Evolutionary conservation across 2,329 filamentous ascomycete genomes (phyloP), one percentile per base, ranked within the genome.

Genomic region (Hortaea werneckii): DNA sequence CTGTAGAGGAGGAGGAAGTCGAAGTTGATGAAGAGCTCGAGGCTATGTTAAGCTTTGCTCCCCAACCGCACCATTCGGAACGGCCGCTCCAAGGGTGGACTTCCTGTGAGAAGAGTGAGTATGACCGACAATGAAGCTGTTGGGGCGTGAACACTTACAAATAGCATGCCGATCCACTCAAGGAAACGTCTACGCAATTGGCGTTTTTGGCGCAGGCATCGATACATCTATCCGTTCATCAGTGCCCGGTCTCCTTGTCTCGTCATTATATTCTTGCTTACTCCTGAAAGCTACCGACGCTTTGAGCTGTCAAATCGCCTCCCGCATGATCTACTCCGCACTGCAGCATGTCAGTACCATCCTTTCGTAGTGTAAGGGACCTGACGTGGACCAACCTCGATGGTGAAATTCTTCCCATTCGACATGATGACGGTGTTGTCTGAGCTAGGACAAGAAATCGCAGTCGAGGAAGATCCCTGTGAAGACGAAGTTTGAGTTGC

Each of bases 101-200:
- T 62, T 61, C 45, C 32, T 35, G n/a, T 9, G 4, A 20, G 20
- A 20, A 20, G 20, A 20, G 20, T 20, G 20, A 20, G 20, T 20
- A 20, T 20, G 20, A 20, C 20, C 20, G 20, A 20, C 20, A 2
- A 20, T 20, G 20, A 20, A 20, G 20, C 20, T 20, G 2, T 20
- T 20, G 2, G 20, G 20, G 20, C 20, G 20, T 20, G 20, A 20
- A 20, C n/a, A n/a, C 32, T 35, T 35, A 35, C 32, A 62, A 47
- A 45, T 62, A 61, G 43, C 54, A 58, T n/a, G 58, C 59, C 12
- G 49, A 40, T 1, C 60, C 62, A 7, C 59, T 58, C 6, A 61
- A 48, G 7, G 54, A 55, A 27, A 64, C 57, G 34, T 64, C 58
- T 9, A 64, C 55, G 49, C 63, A 65, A 13, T 56, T 57, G 5